Base-by-base conservation (phyloP, 805 yeast species). In the Millerozyma acaciae region DNA sequence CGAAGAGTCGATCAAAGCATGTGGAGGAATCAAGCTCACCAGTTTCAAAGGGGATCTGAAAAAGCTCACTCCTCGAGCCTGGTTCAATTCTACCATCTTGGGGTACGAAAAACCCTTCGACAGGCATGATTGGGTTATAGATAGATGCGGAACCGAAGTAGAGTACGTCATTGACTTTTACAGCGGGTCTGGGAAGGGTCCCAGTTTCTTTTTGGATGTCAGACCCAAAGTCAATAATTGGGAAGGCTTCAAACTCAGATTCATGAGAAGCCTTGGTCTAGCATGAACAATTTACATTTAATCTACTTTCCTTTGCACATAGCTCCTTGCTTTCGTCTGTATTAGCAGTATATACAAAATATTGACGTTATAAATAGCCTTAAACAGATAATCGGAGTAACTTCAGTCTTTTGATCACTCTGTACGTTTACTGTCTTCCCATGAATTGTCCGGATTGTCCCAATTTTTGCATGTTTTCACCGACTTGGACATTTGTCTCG, bases 121-220 rank as follows among this genome's bases (percentile, higher is more conserved):
- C 60, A 74, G 98, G 48, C 98, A 90, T 54, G 98, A 90, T 59
- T 90, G 98, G 98, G 68, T 73, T 5, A 73, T 90, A 8, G 79
- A 84, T 48, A 66, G 97, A 34, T 86, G 96, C 57, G 97, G 97
- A 3, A 72, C 64, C 15, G 71, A 74, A 32, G 73, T 90, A 14
- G 96, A 87, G 30, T 90, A 90, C 49, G 97, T 90, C 27, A 90
- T 90, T 50, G 98, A 90, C 57, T 90, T 88, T 54, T 90, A 90
- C 58, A 55, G 76, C 8, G 55, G 53, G 1, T 81, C 82, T 5
- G 48, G 48, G 8, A 26, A 30, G n/a, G 73, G 70, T 33, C 68
- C 78, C 6, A 70, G 80, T 39, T 84, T 93, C 38, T 84, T 72
- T 48, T 57, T 90, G 32, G 98, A 90, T 52, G 97, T 87, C 4